Conservation (phyloP, 495 filamentous ascomycete genomes). For the Aspergillus kassunensis region DNA sequence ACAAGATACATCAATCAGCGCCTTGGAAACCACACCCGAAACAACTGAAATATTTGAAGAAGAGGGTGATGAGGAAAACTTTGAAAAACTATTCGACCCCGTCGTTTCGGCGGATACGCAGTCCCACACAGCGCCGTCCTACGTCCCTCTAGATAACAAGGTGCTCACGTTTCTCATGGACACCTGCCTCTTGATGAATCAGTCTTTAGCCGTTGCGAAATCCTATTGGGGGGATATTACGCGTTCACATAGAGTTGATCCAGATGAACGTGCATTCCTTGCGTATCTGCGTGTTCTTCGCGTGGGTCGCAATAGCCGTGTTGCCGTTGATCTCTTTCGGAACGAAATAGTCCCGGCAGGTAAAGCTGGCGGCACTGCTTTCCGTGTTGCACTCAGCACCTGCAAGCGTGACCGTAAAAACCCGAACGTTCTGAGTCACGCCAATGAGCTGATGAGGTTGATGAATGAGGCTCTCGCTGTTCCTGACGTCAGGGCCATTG, state of each 20-base stretch:
- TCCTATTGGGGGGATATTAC: slow-evolving; percentile 76
- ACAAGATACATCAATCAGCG: slow-evolving; percentile 11
- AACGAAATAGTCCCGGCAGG: slow-evolving; percentile 37
- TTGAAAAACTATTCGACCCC: slow-evolving; percentile 36
- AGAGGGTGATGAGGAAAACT: slow-evolving; percentile 26
- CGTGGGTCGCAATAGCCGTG: slow-evolving; percentile 52
- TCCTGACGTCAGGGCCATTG: slow-evolving; percentile 33
- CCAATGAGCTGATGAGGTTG: slow-evolving; percentile 51
- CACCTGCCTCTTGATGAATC: slow-evolving; percentile 44
- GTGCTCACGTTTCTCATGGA: slow-evolving; percentile 66
- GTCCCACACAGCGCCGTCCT: not conserved
- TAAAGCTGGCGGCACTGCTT: slow-evolving; percentile 46
- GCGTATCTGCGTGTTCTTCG: slow-evolving; percentile 66
- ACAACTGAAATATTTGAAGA: slow-evolving; percentile 12
- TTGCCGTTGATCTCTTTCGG: slow-evolving; percentile 50
- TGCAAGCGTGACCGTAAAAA: slow-evolving; percentile 73
- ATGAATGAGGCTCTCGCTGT: slow-evolving; percentile 44
- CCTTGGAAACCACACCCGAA: not conserved
- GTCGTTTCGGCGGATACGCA: slow-evolving; percentile 15
- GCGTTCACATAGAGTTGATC: slow-evolving; percentile 44
- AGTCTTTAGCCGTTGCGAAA: slow-evolving; percentile 35
- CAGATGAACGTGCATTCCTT: slow-evolving; percentile 66
- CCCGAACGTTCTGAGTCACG: slow-evolving; percentile 51
- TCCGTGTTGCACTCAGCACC: slow-evolving; percentile 64
- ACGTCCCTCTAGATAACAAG: slow-evolving; percentile 54